Evolutionary conservation across 768 basidiomycete genomes (phyloP).

Genomic region (Tricholoma furcatifolium): DNA sequence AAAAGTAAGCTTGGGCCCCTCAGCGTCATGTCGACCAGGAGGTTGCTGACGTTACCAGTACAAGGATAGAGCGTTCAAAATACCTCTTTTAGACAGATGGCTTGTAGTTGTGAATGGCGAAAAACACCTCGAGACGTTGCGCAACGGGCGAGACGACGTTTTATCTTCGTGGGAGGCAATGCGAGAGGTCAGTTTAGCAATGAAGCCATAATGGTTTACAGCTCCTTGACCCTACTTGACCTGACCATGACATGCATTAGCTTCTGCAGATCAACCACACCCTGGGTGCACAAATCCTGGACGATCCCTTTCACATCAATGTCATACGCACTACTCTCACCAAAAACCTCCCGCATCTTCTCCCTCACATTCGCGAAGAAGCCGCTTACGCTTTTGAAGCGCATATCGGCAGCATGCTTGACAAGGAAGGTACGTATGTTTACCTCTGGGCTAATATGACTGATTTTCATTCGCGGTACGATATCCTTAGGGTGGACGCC

Average conservation of each 20-base stretch:
- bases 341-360: slow-evolving; percentile 24
- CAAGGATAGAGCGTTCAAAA: slow-evolving; percentile 35
- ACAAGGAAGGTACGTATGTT: slow-evolving; percentile 19
- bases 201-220: too few species aligned
- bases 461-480: too few species aligned
- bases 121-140: slow-evolving; percentile 42
- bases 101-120: slow-evolving; percentile 40
- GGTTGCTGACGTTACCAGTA: slow-evolving; percentile 14
- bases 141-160: slow-evolving; percentile 44
- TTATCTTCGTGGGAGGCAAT: slow-evolving; percentile 40
- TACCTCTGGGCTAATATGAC: background rate
- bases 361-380: slow-evolving; percentile 26
- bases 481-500: slow-evolving; percentile 20
- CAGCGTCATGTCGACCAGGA: too few species aligned
- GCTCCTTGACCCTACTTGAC: too few species aligned
- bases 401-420: slow-evolving; percentile 12
- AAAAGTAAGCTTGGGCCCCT: slow-evolving; percentile 4
- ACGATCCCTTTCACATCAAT: slow-evolving; percentile 19
- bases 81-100: slow-evolving; percentile 45
- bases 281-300: slow-evolving; percentile 26
- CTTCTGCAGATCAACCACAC: slow-evolving; percentile 35
- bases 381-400: slow-evolving; percentile 19
- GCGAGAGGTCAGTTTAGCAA: slow-evolving; percentile 30
- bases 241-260: slow-evolving; percentile 13
- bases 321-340: slow-evolving; percentile 26